These are phyloP conservation scores for Cercospora canescens DNA, from an alignment of 2,329 filamentous ascomycete genomes.

Conservation along the genomic window DNA sequence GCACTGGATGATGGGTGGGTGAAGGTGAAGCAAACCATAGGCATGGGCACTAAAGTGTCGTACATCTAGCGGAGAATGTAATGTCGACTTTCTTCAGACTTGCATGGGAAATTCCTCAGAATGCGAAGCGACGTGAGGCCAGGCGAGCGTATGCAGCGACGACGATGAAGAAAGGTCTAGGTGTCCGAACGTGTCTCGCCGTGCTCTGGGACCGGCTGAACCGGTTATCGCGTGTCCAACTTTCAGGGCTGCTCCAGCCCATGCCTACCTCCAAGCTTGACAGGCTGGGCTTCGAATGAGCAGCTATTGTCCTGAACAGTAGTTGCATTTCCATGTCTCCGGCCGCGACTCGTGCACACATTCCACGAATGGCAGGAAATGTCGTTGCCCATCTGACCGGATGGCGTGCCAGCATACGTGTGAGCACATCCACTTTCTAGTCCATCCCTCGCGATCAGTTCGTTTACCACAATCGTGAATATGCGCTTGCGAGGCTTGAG, in stretches of 20 bases:
- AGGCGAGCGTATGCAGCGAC: neutral
- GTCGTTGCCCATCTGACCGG: neutral
- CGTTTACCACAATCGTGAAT: neutral
- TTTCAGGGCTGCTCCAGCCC: neutral
- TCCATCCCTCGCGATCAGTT: neutral
- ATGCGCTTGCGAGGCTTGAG: neutral
- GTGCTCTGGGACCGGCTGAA: no score
- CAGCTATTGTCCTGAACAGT: no score
- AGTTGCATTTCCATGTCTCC: no score
- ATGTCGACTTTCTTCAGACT: neutral
- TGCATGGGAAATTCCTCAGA: neutral
- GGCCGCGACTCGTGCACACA: neutral
- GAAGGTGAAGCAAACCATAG: slow-evolving; percentile 80
- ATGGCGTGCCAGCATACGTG: neutral
- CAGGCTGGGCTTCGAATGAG: neutral
- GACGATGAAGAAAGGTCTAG: no score
- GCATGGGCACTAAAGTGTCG: slow-evolving; percentile 96
- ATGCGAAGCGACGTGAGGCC: neutral
- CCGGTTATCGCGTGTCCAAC: no score
- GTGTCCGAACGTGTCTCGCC: neutral
- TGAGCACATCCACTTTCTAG: neutral
- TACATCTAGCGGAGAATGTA: slow-evolving; percentile 65
- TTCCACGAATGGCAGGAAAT: neutral
- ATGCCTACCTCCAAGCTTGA: neutral
- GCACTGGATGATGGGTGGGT: slow-evolving; percentile 71